Evolutionary conservation across 805 yeast species (phyloP).

Genomic region (Kodamaea hsintzibuensis): DNA sequence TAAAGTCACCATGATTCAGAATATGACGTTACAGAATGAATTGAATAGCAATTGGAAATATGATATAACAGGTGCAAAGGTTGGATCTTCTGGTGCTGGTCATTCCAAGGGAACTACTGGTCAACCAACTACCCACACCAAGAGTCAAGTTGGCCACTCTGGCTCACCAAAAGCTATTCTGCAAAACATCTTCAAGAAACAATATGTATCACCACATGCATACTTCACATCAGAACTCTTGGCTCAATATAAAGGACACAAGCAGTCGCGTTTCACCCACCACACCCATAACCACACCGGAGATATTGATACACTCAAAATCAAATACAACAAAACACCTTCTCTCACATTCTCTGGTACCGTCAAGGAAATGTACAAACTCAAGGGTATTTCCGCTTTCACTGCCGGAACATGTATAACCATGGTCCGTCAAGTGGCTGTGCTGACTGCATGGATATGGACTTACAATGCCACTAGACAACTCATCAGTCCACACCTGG

Average conservation of each 20-base stretch:
- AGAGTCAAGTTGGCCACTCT: background rate
- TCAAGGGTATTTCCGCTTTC: conserved; percentile 77
- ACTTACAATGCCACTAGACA: conserved; percentile 80
- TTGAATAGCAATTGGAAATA: conserved; percentile 12
- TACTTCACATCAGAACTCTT: conserved; percentile 38
- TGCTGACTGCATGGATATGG: conserved; percentile 81
- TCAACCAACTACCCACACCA: background rate
- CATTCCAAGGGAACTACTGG: background rate
- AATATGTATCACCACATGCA: conserved; percentile 44
- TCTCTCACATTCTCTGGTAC: conserved; percentile 54
- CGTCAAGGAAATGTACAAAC: conserved; percentile 62
- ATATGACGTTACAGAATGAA: conserved; percentile 42
- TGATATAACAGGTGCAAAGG: conserved; percentile 6
- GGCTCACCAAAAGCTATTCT: background rate
- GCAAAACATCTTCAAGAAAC: conserved; percentile 26
- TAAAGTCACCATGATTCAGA: conserved; percentile 78
- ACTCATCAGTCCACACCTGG: conserved; percentile 51
- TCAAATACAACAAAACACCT: conserved; percentile 51
- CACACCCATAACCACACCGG: conserved; percentile 7
- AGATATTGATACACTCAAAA: conserved; percentile 21
- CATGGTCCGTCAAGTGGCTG: conserved; percentile 71
- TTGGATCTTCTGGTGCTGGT: background rate
- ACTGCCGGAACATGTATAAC: conserved; percentile 86
- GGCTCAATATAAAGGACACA: conserved; percentile 25
- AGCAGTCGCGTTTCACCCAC: conserved; percentile 24